Base-by-base conservation (phyloP, 2,329 filamentous ascomycete genomes). In the Alternaria dauci region DNA sequence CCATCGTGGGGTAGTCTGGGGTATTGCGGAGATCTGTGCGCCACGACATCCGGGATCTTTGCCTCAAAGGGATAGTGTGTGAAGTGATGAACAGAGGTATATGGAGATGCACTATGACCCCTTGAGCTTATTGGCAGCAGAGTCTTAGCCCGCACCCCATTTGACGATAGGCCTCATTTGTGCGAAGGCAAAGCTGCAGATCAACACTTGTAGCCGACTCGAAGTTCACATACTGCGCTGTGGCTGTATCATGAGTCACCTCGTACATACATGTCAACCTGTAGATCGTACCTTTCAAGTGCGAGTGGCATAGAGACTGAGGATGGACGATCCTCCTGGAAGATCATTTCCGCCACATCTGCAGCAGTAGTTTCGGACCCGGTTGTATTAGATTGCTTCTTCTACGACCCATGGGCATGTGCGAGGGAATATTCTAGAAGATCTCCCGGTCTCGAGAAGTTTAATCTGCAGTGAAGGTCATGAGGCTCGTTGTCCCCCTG, bases 11-110 rank as follows among this genome's bases (percentile, higher is more conserved):
- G 70, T 71, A 68, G 63, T 67, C 69, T 70, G 72, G 76, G 71
- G 75, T 73, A 73, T 58, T 69, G 65, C 65, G 71, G 70, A 71
- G 68, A 71, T 72, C 69, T 69, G 60, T 76, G 70, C 71, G 65
- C 60, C 58, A 63, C 59, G 59, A 58, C 41, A 52, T 30, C 59
- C 58, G 55, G 66, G 58, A 62, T 62, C 66, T 62, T 63, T 70
- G 63, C 69, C 71, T 66, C 61, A 73, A 71, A 61, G 58, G 71
- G 67, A 59, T 65, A 62, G 63, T 59, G 59, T 36, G 55, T 62
- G 67, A 61, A 58, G 58, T 63, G 61, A 66, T 65, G 59, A 54
- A 55, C 55, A 52, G 55, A 46, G 41, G 58, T 46, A 63, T 59
- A 63, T 57, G 50, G 28, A 62, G 30, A 57, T 44, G 50, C 62